Evolutionary conservation across 1,139 yeast species (phyloP), one percentile per base, ranked within the genome.

Genomic region (Arxiozyma telluris): DNA sequence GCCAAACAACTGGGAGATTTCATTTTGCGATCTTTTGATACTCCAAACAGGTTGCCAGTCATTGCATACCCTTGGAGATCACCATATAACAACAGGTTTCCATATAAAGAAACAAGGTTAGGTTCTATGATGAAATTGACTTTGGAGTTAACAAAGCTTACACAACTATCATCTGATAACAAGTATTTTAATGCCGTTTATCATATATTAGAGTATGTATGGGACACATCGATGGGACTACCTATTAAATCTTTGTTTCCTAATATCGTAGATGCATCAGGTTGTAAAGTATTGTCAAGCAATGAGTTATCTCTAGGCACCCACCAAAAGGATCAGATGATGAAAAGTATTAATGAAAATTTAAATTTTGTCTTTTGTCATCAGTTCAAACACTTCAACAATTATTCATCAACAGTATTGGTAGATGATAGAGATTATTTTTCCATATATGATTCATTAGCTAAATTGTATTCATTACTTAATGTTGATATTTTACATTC

Each of bases 91-190:
- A 77, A 77, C 55, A 68, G 73, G 54, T 69, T 72, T 52, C 78
- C 82, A 53, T 79, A 74, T 55, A 82, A 72, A 59, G 64, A 64
- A 41, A 66, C 84, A 1, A 75, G 82, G 4, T 74, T 86, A 11
- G 86, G 91, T 0, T 89, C 84, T 60, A 76, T 83, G 44, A 84
- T 87, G 1, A 82, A 91, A 0, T 70, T 85, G 60, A 80, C 84
- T 23, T 72, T 87, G 54, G 95, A 87, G 63, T 81, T 87, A 62
- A 80, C 87, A 42, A 78, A 84, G 56, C 72, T 87, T 62, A 75
- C 91, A 4, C 83, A 81, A 59, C 68, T 87, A 55, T 83, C 93
- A 1, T 83, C 83, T 9, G 83, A 85, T 52, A 65, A 73, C 55
- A 70, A 70, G 48, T 79, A 78, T 59, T 66, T 61, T 30, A 78